Conservation (phyloP, 106 monocot species). For the Gastrodia elata region DNA sequence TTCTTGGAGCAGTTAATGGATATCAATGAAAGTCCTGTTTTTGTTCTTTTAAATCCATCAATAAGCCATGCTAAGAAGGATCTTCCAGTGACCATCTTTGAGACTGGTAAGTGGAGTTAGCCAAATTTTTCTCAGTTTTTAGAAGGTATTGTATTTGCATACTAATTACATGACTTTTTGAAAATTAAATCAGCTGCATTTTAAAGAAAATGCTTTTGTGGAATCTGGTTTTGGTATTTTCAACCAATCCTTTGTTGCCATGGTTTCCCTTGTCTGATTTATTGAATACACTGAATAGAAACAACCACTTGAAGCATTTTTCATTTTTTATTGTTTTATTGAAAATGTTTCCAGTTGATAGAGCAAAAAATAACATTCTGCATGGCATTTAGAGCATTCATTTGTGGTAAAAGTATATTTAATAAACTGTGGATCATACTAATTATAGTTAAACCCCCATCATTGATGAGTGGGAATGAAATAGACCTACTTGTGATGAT, state of each 20-base stretch:
- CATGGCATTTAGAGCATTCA: too few species aligned
- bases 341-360: neutral
- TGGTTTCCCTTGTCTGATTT: neutral
- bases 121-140: neutral
- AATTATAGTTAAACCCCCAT: too few species aligned
- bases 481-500: too few species aligned
- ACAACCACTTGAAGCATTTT: neutral
- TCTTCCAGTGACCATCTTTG: conserved; percentile 85
- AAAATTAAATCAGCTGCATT: neutral
- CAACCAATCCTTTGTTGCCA: neutral
- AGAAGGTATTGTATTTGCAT: neutral
- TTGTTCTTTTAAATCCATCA: conserved; percentile 75
- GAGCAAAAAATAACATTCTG: too few species aligned
- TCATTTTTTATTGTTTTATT: neutral
- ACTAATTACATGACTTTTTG: neutral
- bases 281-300: neutral
- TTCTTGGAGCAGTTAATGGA: conserved; percentile 75
- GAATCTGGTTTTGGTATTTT: neutral
- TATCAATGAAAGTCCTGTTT: conserved; percentile 94
- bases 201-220: neutral
- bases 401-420: too few species aligned
- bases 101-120: conserved; percentile 62
- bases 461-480: too few species aligned
- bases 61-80: conserved; percentile 89
- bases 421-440: too few species aligned